Percentiles rank a stretch among this genome's conserved stretches.
phyloP scores from a whole-genome alignment of 2,329 filamentous ascomycete genomes.

The Alternaria sp. region DNA sequence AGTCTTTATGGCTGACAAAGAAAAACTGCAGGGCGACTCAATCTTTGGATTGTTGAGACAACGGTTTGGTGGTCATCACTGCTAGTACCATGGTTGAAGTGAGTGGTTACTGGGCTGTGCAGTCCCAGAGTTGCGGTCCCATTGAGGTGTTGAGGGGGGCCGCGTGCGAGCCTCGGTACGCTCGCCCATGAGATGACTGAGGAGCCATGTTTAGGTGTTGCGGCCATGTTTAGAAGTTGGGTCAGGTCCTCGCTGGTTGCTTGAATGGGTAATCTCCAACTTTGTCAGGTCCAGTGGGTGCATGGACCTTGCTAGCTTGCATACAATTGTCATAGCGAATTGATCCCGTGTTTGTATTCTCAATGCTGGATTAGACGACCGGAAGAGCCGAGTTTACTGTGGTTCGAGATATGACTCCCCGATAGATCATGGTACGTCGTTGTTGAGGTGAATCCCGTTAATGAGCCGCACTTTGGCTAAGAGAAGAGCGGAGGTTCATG shows the following conservation, averaged over 20 bases:
- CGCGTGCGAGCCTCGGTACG: slow-evolving; percentile 11
- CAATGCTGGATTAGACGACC: slow-evolving; percentile 14
- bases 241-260: slow-evolving; percentile 17
- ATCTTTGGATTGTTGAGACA: slow-evolving; percentile 23
- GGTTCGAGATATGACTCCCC: slow-evolving; percentile 14
- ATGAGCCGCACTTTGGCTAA: slow-evolving; percentile 11
- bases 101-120: slow-evolving; percentile 18
- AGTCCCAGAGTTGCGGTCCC: slow-evolving; percentile 15
- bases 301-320: slow-evolving; percentile 16
- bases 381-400: slow-evolving; percentile 16
- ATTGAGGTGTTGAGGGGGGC: slow-evolving; percentile 10
- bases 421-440: slow-evolving; percentile 14
- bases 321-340: slow-evolving; percentile 18
- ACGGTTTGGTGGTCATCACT: slow-evolving; percentile 19
- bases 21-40: slow-evolving; percentile 24
- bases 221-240: slow-evolving; percentile 17
- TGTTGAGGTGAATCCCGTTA: slow-evolving; percentile 9
- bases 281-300: slow-evolving; percentile 14
- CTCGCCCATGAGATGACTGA: slow-evolving; percentile 8
- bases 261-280: slow-evolving; percentile 17
- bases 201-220: slow-evolving; percentile 12
- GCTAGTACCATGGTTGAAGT: slow-evolving; percentile 21
- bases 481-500: slow-evolving; percentile 13
- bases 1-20: slow-evolving; percentile 24
- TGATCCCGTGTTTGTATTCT: slow-evolving; percentile 16